Base-by-base conservation (phyloP, 352 stramenopile genomes). In the Pythium pectinolyticum region DNA sequence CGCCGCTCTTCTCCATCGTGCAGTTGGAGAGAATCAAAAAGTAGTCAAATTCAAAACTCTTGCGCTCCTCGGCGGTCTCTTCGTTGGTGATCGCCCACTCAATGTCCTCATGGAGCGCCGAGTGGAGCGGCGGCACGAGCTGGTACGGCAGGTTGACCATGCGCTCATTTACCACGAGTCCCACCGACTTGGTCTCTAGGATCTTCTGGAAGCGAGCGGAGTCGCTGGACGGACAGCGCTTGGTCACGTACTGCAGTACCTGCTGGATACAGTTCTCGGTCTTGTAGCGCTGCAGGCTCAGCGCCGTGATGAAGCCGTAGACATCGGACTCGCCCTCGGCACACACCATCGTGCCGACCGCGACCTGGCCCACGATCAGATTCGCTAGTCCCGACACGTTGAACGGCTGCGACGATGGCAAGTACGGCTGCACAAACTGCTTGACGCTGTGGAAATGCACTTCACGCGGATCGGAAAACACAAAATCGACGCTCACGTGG, bases 141-240 rank as follows among this genome's bases (percentile, higher is more conserved):
- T 95, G 86, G 60, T 95, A 94, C 34, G 86, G 86, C 45, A 94
- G 68, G 67, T 95, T 95, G 40, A 94, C 80, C 79, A 95, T 92
- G 61, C 86, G 84, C 56, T 92, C 81, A 59, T 92, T 94, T 41
- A 95, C 35, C 24, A 95, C 69, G 30, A 95, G 72, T 0, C 73
- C 86, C 15, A 94, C 84, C 3, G 67, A 74, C 48, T 86, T 87
- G 30, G 67, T 72, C 46, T 32, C 69, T 27, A 95, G 66, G 35
- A 95, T 80, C 55, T 82, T 57, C 67, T 91, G 70, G 49, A 95
- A 74, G 11, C 74, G 77, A 34, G 68, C 41, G 37, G 74, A 66
- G 11, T 88, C 70, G 11, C 62, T 57, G 11, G 57, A 58, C 10
- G 86, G 82, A 54, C 84, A 92, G 55, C 89, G 86, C 66, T 92